A percentile compares a stretch with the other conserved stretches of the same genome.
Conservation (phyloP, 2,329 filamentous ascomycete genomes). For the Aurifilum marmelostoma region DNA sequence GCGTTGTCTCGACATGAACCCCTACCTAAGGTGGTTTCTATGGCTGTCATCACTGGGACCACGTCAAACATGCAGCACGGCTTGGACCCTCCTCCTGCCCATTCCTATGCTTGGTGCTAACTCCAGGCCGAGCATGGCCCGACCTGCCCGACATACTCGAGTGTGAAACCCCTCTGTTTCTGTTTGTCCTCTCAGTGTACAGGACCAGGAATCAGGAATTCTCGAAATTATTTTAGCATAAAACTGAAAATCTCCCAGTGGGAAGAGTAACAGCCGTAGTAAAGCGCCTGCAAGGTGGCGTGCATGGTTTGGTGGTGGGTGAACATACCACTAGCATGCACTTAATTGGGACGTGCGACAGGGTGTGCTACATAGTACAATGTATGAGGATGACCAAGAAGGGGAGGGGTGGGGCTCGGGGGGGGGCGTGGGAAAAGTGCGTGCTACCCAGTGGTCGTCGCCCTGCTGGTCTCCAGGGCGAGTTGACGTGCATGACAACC, state of each 20-base stretch:
- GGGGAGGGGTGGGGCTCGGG: background rate
- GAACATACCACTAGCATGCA: background rate
- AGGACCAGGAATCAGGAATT: background rate
- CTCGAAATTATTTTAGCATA: background rate
- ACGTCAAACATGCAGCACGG: slow-evolving; percentile 7
- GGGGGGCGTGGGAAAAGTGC: background rate
- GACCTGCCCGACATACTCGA: background rate
- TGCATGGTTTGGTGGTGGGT: background rate
- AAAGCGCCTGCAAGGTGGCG: too few relatives aligned
- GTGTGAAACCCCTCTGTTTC: background rate
- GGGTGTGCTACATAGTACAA: background rate
- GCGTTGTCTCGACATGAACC: slow-evolving; percentile 1
- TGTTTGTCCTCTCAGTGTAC: background rate
- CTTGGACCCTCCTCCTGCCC: background rate
- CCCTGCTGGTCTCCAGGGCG: background rate
- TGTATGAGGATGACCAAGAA: background rate
- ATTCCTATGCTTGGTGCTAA: background rate
- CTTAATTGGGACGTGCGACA: background rate
- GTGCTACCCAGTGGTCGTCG: background rate
- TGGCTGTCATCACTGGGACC: slow-evolving; percentile 3
- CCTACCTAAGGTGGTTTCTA: background rate
- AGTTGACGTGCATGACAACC: slow-evolving; percentile 9
- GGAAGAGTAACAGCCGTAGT: too few relatives aligned
- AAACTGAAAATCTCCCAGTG: background rate
- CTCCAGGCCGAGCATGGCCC: background rate